phyloP scores from a whole-genome alignment of 2,329 filamentous ascomycete species.

The Torrubiella hemipterigena region DNA sequence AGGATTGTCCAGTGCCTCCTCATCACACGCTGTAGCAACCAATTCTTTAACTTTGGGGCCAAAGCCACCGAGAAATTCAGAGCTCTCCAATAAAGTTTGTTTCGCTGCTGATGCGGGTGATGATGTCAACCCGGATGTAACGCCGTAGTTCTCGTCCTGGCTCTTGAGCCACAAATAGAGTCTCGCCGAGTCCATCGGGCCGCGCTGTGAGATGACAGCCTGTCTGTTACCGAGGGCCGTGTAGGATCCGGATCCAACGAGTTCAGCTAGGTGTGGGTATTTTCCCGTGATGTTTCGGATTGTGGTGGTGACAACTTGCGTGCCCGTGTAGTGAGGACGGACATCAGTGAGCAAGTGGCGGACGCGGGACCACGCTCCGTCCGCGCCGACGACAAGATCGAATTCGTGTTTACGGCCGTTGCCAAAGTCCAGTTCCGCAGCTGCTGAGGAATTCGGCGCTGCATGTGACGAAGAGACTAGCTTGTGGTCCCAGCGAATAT shows the following conservation, averaged over 20 bases:
- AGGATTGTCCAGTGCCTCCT: neutral
- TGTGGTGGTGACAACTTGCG: slow-evolving; percentile 22
- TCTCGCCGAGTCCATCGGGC: neutral
- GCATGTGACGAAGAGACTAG: slow-evolving; percentile 13
- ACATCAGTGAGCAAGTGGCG: slow-evolving; percentile 20
- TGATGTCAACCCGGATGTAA: neutral
- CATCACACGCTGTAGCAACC: neutral
- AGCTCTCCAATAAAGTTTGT: neutral
- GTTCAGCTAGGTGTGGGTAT: slow-evolving; percentile 23
- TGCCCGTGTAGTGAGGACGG: slow-evolving; percentile 24
- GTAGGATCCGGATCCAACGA: slow-evolving; percentile 6
- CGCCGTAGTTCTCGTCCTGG: neutral
- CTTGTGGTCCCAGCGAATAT: slow-evolving; percentile 17
- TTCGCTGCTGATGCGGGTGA: neutral
- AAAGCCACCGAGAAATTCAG: neutral
- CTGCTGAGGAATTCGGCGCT: neutral
- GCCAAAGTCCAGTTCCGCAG: slow-evolving; percentile 12
- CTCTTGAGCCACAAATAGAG: neutral
- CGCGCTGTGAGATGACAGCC: neutral
- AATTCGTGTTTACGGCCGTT: slow-evolving; percentile 12
- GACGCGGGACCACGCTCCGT: slow-evolving; percentile 27
- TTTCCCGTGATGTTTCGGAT: slow-evolving; percentile 18
- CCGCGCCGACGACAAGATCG: slow-evolving; percentile 26
- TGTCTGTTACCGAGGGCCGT: neutral
- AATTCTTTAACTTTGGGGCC: neutral